Evolutionary conservation across 176 grass and related monocot species (phyloP), one percentile per base, ranked within the genome.

Genomic region (Poa pratensis): DNA sequence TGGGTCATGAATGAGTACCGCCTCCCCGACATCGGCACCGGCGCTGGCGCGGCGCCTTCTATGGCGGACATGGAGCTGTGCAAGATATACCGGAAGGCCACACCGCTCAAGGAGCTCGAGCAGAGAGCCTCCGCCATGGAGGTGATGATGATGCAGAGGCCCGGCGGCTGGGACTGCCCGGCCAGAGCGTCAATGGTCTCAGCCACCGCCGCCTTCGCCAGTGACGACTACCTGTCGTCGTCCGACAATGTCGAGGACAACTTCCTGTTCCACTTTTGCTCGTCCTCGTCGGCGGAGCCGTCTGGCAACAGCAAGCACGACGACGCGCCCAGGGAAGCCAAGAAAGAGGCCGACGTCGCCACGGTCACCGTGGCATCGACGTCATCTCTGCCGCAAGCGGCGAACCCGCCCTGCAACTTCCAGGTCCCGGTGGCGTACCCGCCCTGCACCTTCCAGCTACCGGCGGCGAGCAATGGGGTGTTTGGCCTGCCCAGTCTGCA

Each of bases 1-100:
- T 97, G 95, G 95, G 79, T 97, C 82, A 97, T 97, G 95, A 97
- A 94, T 86, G 95, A 97, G 85, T 97, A 97, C 59, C 92, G 95
- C 46, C 87, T 97, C 48, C 92, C 84, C 16, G 92, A 91, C 11
- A 9, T 9, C 45, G 54, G 5, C 66, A 10, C 7, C 77, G 40
- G 17, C 82, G 8, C 43, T 11, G 63, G 0, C 39, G 23, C 86
- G 11, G 6, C 60, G 6, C 75, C 79, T 73, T 58, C 80, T 66
- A 89, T 80, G 79, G 92, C 92, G 80, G 86, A 97, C 76, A 91
- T 91, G 77, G 92, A 94, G 72, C 67, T 97, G 5, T 97, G 95
- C 86, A 97, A 97, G 86, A 88, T 97, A 20, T 97, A 97, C 69
- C 85, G 92, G 34, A 97, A 97, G 50, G 95, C 95, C 14, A 94